phyloP scores from a whole-genome alignment of 1,139 yeast genomes.

The Candida tunisiensis region DNA sequence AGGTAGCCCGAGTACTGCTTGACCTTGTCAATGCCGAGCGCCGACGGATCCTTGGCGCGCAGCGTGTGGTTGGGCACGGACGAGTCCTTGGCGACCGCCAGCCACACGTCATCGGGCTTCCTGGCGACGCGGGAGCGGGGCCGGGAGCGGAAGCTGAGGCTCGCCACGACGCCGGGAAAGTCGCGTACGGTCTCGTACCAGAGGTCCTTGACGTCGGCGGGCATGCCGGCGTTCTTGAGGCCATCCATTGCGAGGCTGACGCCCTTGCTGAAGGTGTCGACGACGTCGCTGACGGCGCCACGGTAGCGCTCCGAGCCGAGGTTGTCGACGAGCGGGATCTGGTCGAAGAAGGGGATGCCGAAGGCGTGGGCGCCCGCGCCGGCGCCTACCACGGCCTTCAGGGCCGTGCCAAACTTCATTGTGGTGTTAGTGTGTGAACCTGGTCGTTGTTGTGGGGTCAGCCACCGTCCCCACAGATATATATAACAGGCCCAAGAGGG shows the following conservation, averaged over 20 bases:
- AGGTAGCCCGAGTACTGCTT: constrained; percentile 54
- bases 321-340: background rate
- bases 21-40: constrained; percentile 15
- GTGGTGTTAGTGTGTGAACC: too few relatives aligned
- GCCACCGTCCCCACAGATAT: too few relatives aligned
- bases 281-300: constrained; percentile 13
- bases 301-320: constrained; percentile 6
- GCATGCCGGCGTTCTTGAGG: background rate
- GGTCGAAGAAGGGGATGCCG: background rate
- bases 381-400: too few relatives aligned
- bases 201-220: background rate
- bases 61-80: constrained; percentile 15
- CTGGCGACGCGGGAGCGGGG: background rate
- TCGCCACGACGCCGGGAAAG: background rate
- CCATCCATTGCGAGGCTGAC: background rate
- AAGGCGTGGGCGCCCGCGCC: background rate
- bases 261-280: constrained; percentile 8
- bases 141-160: background rate
- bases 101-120: background rate
- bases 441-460: too few relatives aligned
- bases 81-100: constrained; percentile 1
- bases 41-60: constrained; percentile 14
- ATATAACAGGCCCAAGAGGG: too few relatives aligned
- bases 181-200: background rate
- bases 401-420: too few relatives aligned